These are phyloP conservation scores for Candida takata DNA, from an alignment of 805 yeast species.

Conservation along the genomic window DNA sequence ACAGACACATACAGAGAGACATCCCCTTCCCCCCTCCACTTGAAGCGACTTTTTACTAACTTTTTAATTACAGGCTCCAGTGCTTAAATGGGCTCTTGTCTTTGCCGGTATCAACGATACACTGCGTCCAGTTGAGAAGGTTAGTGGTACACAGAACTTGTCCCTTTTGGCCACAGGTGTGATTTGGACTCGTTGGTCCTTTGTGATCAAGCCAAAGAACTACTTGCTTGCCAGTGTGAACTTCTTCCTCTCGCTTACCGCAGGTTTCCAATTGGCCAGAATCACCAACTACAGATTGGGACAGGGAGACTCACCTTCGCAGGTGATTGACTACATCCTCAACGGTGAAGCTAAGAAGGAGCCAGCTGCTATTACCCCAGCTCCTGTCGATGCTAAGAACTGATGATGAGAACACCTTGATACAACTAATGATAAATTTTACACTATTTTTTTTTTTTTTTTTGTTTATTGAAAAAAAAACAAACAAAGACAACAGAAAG, in stretches of 20 bases:
- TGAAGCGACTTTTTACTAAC: too few species aligned
- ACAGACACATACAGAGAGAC: too few species aligned
- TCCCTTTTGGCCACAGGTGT: conserved; percentile 84
- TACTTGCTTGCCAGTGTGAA: conserved; percentile 85
- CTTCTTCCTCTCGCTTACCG: conserved; percentile 87
- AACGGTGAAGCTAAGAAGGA: conserved; percentile 31
- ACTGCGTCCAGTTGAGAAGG: conserved; percentile 84
- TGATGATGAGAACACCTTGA: too few species aligned
- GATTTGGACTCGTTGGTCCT: conserved; percentile 98
- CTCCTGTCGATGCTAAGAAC: too few species aligned
- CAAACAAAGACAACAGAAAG: too few species aligned
- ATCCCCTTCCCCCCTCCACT: too few species aligned
- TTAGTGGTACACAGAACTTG: conserved; percentile 74
- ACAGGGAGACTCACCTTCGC: conserved; percentile 55
- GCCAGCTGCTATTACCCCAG: neutral
- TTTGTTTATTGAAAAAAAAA: too few species aligned
- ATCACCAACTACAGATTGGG: conserved; percentile 57
- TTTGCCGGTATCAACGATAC: conserved; percentile 86
- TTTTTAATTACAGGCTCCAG: conserved; percentile 22
- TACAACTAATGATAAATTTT: too few species aligned
- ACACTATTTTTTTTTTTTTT: too few species aligned
- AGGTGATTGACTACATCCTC: conserved; percentile 52
- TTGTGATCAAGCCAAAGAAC: conserved; percentile 87
- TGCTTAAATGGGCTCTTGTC: conserved; percentile 68
- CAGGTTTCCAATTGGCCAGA: conserved; percentile 76